phyloP scores from a whole-genome alignment of 2,329 filamentous ascomycete genomes.

The Biscogniauxia marginata region DNA sequence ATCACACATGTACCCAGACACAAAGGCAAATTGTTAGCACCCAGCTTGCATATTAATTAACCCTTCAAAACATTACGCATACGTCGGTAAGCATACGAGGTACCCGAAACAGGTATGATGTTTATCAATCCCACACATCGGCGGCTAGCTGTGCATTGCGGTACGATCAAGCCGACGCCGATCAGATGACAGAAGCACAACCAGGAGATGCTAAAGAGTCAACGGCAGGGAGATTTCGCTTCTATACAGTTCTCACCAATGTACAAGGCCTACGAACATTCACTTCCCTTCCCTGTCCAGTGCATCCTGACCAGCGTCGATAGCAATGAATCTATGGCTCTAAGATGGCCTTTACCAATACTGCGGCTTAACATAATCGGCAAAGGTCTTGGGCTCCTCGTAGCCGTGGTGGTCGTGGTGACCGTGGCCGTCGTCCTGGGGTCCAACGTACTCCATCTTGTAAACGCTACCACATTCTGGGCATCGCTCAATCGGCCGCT shows the following conservation, averaged over 20 bases:
- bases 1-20: not conserved
- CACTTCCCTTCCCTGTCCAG: constrained; percentile 5
- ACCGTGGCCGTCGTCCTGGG: constrained; percentile 65
- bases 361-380: constrained; percentile 91
- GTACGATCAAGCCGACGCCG: too few species aligned
- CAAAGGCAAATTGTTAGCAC: not conserved
- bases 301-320: too few species aligned
- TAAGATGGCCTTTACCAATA: constrained; percentile 67
- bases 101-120: not conserved
- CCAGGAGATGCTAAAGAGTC: not conserved
- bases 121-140: not conserved
- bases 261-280: constrained; percentile 18
- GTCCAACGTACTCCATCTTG: constrained; percentile 96
- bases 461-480: constrained; percentile 94
- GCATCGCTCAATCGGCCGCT: constrained; percentile 92
- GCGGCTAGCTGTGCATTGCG: too few species aligned
- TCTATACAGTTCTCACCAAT: constrained; percentile 26
- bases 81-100: not conserved
- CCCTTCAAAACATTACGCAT: not conserved
- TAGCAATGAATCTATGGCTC: constrained; percentile 1
- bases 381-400: constrained; percentile 92
- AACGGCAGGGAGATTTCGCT: constrained; percentile 9
- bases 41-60: not conserved
- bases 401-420: constrained; percentile 59
- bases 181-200: not conserved